A percentile compares a stretch with the other conserved stretches of the same genome.
phyloP scores from a whole-genome alignment of 2,329 filamentous ascomycete species.

The Chaetomium sp. region DNA sequence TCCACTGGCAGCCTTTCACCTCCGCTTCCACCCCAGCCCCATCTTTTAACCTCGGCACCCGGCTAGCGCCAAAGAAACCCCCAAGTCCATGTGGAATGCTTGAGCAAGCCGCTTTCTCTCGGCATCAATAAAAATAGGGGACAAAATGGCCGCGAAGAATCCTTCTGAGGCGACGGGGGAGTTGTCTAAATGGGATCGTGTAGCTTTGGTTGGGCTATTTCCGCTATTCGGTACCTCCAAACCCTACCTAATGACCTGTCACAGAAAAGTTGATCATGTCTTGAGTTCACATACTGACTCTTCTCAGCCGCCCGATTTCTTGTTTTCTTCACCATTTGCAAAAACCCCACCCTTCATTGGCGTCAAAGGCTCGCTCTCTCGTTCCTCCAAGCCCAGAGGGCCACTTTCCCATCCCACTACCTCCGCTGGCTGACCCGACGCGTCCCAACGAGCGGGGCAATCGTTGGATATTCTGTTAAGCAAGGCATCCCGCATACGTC shows the following conservation, averaged over 20 bases:
- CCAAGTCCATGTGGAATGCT: too few relatives aligned
- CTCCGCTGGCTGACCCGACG: constrained; percentile 22
- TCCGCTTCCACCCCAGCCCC: background rate
- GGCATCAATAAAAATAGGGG: background rate
- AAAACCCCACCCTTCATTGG: constrained; percentile 22
- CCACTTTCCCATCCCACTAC: constrained; percentile 13
- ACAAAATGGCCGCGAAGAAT: background rate
- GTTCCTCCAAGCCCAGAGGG: constrained; percentile 19
- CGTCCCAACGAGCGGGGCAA: constrained; percentile 11
- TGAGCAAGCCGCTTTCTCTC: background rate
- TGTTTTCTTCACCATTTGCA: constrained; percentile 4
- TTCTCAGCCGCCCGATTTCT: constrained; percentile 16
- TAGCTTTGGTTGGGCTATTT: background rate
- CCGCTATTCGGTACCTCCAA: constrained; percentile 12
- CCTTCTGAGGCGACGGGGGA: background rate
- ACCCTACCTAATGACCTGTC: background rate
- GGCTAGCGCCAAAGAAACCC: too few relatives aligned
- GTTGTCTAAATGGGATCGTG: background rate
- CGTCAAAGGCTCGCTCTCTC: constrained; percentile 25
- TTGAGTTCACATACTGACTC: background rate
- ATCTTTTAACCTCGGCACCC: background rate
- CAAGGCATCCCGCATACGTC: constrained; percentile 10
- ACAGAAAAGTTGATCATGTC: background rate
- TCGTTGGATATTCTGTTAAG: constrained; percentile 8
- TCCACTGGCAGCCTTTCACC: background rate